Evolutionary conservation across 495 filamentous ascomycete genomes (phyloP).

Genomic region (Penicillium macrosclerotiorum): DNA sequence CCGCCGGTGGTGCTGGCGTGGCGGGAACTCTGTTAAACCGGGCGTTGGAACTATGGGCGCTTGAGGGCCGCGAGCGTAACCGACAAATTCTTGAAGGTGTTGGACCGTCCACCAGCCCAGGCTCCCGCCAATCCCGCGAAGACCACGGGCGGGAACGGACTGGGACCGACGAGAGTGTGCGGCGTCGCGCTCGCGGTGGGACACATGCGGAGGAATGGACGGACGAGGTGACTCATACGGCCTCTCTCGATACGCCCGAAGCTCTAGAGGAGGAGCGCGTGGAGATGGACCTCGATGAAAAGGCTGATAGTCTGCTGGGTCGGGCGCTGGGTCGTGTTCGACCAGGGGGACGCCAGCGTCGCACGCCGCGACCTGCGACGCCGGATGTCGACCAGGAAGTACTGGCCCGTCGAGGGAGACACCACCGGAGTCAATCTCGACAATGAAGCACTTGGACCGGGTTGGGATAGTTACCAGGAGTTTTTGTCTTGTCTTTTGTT

Average conservation of each 20-base stretch:
- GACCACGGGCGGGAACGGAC: conserved; percentile 27
- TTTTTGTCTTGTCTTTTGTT: not conserved
- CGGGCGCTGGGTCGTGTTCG: conserved; percentile 38
- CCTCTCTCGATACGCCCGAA: conserved; percentile 8
- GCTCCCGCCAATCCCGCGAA: conserved; percentile 25
- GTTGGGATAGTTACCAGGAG: not conserved
- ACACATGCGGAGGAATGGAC: conserved; percentile 35
- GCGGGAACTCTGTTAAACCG: conserved; percentile 73
- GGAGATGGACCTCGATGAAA: conserved; percentile 43
- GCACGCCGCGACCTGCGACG: conserved; percentile 14
- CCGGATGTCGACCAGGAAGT: conserved; percentile 25
- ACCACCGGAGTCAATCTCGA: conserved; percentile 25
- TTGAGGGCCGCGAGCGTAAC: conserved; percentile 36
- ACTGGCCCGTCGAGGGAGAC: conserved; percentile 22
- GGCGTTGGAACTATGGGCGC: conserved; percentile 66
- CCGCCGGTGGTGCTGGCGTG: conserved; percentile 64
- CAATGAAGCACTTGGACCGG: conserved; percentile 10
- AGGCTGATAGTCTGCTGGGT: conserved; percentile 38
- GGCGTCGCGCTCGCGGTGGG: conserved; percentile 26
- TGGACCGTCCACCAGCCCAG: conserved; percentile 15
- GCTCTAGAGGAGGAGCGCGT: conserved; percentile 33
- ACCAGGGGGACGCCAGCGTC: conserved; percentile 22
- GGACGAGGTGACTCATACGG: conserved; percentile 34
- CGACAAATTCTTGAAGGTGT: conserved; percentile 15
- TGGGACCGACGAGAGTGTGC: conserved; percentile 10